Evolutionary conservation across 2,329 filamentous ascomycete species (phyloP), one percentile per base, ranked within the genome.

Genomic region (Colletotrichum zoysiae): DNA sequence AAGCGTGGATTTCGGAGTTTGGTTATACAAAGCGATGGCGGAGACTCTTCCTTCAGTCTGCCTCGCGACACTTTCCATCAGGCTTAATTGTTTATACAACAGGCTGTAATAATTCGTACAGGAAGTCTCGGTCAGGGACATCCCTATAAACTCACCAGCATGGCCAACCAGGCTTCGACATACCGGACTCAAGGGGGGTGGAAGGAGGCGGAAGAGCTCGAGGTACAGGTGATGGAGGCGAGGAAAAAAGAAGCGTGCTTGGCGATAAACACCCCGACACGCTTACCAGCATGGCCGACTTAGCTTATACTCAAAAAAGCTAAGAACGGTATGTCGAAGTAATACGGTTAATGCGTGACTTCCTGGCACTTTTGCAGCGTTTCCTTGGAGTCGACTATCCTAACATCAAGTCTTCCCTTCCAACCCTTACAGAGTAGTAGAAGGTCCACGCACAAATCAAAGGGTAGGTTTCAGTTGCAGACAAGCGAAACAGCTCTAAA

Each of bases 1-100:
- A 58, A 7, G 16, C 40, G 1, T 78, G 75, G 76, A 68, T 77
- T n/a, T 70, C 58, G 14, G 38, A n/a, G 23, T 62, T 55, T n/a
- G 65, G 65, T 4, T 11, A 60, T 35, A 7, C 9, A 1, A 42
- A 53, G 3, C 16, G 14, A 46, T 77, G 67, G 74, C 64, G 59
- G 3, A 23, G 38, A 30, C 48, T 68, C 0, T 76, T 76, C 26
- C 60, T 76, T 5, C 14, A 59, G 2, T 53, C 71, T 0, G 68
- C 73, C 2, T 35, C 70, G 30, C 1, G 51, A 18, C 64, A 67
- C 40, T 71, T 66, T 35, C 56, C 48, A 50, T 61, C 42, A 1
- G 58, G 63, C 5, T 23, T 4, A 0, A 20, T 14, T 35, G 7
- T 1, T 51, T 26, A 30, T 56, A 12, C 12, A 20, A 56, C 5